Conservation (phyloP, 495 filamentous ascomycete genomes). For the Ascodesmis nigricans region DNA sequence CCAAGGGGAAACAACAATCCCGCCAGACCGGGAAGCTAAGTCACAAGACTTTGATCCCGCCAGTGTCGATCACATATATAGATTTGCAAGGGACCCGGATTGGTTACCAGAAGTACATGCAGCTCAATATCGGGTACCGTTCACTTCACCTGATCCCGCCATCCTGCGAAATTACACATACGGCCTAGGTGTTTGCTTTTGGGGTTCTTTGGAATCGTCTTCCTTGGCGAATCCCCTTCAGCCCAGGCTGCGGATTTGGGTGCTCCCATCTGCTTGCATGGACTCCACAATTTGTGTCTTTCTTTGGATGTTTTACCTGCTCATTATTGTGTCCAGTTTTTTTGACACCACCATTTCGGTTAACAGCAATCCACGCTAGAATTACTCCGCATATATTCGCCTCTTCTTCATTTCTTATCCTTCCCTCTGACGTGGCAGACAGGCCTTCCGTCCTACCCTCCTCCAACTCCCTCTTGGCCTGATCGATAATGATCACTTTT, state of each 20-base stretch:
- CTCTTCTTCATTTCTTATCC: conserved; percentile 17
- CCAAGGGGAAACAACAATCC: conserved; percentile 1
- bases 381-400: too few species aligned
- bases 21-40: conserved; percentile 17
- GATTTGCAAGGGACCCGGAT: conserved; percentile 15
- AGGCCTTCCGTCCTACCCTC: too few species aligned
- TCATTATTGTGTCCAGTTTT: conserved; percentile 21
- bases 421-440: conserved; percentile 22
- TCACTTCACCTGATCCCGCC: conserved; percentile 23
- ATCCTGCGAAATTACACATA: conserved; percentile 16
- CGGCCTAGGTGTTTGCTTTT: conserved; percentile 5
- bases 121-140: conserved; percentile 16
- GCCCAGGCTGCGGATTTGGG: conserved; percentile 16
- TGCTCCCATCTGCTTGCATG: conserved; percentile 19
- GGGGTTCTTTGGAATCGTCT: conserved; percentile 1
- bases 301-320: conserved; percentile 19
- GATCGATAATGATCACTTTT: too few species aligned
- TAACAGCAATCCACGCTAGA: too few species aligned
- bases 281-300: conserved; percentile 14
- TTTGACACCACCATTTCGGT: conserved; percentile 7
- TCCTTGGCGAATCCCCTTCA: too few species aligned
- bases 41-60: conserved; percentile 22
- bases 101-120: conserved; percentile 21
- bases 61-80: conserved; percentile 16
- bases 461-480: too few species aligned